Conservation (phyloP, 2,329 filamentous ascomycete genomes). For the Talaromyces sp. region DNA sequence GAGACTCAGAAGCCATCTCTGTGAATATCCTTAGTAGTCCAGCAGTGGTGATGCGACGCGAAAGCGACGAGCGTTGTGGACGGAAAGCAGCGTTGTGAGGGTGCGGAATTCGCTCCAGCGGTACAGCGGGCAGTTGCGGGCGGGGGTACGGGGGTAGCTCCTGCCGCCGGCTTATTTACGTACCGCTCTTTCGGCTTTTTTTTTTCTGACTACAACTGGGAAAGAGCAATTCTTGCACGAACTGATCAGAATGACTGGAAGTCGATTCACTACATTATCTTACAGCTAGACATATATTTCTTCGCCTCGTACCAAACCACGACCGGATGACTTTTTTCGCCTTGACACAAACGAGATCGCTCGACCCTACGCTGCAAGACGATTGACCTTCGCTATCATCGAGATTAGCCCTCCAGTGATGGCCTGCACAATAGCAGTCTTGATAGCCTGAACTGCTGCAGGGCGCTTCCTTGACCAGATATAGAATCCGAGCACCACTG, state of each 20-base stretch:
- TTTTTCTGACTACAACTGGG: neutral
- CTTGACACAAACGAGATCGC: neutral
- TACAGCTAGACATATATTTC: neutral
- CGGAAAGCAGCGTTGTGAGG: neutral
- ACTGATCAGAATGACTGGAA: too few species aligned
- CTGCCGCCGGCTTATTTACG: neutral
- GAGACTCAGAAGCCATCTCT: conserved; percentile 30
- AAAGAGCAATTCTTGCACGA: too few species aligned
- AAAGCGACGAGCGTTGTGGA: neutral
- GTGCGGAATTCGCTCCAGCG: neutral
- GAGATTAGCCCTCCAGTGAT: neutral
- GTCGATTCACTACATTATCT: too few species aligned
- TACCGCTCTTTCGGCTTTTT: neutral
- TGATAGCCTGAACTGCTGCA: conserved; percentile 6
- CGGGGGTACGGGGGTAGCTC: neutral
- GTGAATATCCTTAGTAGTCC: neutral
- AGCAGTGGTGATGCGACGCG: neutral
- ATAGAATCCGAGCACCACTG: conserved; percentile 14
- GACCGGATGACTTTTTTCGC: neutral
- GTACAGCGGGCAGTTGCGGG: neutral
- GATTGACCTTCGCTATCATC: neutral
- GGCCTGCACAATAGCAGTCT: neutral
- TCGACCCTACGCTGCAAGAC: neutral
- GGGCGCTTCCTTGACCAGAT: conserved; percentile 10
- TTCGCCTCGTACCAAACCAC: neutral